Evolutionary conservation across 331 rosid species (phyloP), one percentile per base, ranked within the genome.

Genomic region (Quercus phellos): DNA sequence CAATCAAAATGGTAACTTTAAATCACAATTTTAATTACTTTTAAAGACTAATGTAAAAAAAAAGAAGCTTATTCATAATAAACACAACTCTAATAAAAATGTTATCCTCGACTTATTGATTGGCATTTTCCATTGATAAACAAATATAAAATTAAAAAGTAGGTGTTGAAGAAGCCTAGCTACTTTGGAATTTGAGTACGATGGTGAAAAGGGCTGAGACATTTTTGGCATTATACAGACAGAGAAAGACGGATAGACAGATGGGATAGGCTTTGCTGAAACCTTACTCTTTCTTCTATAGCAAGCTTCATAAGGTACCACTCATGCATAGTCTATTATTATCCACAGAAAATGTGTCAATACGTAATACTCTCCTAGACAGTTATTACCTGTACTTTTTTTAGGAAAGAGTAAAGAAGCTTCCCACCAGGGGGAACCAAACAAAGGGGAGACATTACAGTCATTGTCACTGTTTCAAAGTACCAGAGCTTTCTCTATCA

Each of bases 341-440:
- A 63, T 66, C 70, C 26, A 66, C 16, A 66, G 70, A 66, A 29
- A 24, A 69, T 24, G 50, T n/a, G 51, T 43, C 59, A 18, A 51
- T 34, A 70, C 53, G 11, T 59, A 68, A 75, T 55, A 81, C 73
- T 61, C 74, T 78, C 17, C 73, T 68, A 74, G 83, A 82, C 87
- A 81, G 59, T 6, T 75, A 81, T 77, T 81, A 78, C 70, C 81
- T 74, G 90, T 83, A 86, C 91, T 80, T 38, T 38, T 38, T 38
- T 1, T 87, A 84, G 88, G 90, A 89, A 87, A 84, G 89, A 82
- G 96, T 87, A 86, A 86, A 87, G 97, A 92, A 92, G 91, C 88
- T 92, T 92, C 97, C 97, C 88, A 89, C 88, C 82, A 68, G 80
- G 81, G 80, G 77, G 79, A 79, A 80, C 76, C 86, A 70, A 83